Evolutionary conservation across 352 stramenopile species (phyloP).

Genomic region (Globisporangium echinulatum): DNA sequence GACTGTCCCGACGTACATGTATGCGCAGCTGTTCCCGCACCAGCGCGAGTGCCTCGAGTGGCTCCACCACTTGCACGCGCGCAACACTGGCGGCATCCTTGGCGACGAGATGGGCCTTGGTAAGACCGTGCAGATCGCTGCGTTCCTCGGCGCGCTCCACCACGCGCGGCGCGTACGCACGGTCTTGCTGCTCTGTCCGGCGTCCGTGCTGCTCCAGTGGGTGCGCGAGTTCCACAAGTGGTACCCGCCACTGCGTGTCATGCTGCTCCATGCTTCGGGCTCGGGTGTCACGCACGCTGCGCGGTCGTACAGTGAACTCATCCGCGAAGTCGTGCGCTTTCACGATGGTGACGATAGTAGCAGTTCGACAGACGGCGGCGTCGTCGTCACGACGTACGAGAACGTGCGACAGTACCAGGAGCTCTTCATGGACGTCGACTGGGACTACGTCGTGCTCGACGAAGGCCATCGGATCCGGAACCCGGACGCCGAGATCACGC

Average conservation of each 20-base stretch:
- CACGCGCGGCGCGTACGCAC: slow-evolving; percentile 42
- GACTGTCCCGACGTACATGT: slow-evolving; percentile 59
- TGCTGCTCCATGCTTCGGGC: slow-evolving; percentile 88
- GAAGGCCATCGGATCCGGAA: slow-evolving; percentile 99
- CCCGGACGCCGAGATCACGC: slow-evolving; percentile 94
- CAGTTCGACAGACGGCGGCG: slow-evolving; percentile 49
- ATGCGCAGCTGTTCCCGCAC: slow-evolving; percentile 88
- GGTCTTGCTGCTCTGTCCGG: slow-evolving; percentile 92
- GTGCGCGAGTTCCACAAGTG: slow-evolving; percentile 93
- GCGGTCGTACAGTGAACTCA: slow-evolving; percentile 45
- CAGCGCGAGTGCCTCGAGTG: slow-evolving; percentile 94
- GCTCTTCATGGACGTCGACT: slow-evolving; percentile 88
- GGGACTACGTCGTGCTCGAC: slow-evolving; percentile 98
- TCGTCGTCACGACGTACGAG: slow-evolving; percentile 97
- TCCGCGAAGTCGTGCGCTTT: slow-evolving; percentile 48
- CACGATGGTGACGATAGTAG: slow-evolving; percentile 6
- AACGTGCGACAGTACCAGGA: slow-evolving; percentile 89
- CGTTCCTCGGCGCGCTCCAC: slow-evolving; percentile 79
- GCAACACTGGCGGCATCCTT: slow-evolving; percentile 96
- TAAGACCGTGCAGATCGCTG: slow-evolving; percentile 94
- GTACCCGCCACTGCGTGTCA: slow-evolving; percentile 83
- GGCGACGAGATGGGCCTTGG: slow-evolving; percentile 95
- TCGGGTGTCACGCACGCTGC: slow-evolving; percentile 38
- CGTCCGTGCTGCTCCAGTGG: slow-evolving; percentile 95
- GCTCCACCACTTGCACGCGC: slow-evolving; percentile 94